Percentiles rank a stretch among this genome's conserved stretches.
These are phyloP conservation scores for Pseudophaeomoniella oleicola DNA, from an alignment of 2,329 filamentous ascomycete species.

Conservation along the genomic window DNA sequence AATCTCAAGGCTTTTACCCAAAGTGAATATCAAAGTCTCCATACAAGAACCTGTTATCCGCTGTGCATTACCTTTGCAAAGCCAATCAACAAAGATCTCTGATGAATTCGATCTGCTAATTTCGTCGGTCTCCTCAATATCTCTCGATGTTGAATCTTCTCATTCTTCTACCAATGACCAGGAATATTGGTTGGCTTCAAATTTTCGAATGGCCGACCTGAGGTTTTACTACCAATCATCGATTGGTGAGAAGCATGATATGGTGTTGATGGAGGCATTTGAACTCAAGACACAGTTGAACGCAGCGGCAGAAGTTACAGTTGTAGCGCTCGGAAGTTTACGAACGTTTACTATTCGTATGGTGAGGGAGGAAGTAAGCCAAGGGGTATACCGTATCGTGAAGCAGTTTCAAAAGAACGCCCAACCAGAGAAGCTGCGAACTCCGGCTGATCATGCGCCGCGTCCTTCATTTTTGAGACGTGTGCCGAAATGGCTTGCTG, in stretches of 20 bases:
- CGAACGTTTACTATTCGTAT: slow-evolving; percentile 83
- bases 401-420: slow-evolving; percentile 62
- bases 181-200: slow-evolving; percentile 74
- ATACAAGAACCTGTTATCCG: slow-evolving; percentile 92
- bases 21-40: slow-evolving; percentile 87
- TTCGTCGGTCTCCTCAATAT: slow-evolving; percentile 85
- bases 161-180: slow-evolving; percentile 72
- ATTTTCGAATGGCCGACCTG: slow-evolving; percentile 71
- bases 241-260: slow-evolving; percentile 65
- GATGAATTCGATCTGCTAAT: slow-evolving; percentile 93
- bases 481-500: slow-evolving; percentile 70
- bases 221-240: slow-evolving; percentile 90
- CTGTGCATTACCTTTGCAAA: slow-evolving; percentile 69
- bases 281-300: slow-evolving; percentile 77
- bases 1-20: slow-evolving; percentile 81
- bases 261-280: slow-evolving; percentile 74
- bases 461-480: slow-evolving; percentile 59
- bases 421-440: slow-evolving; percentile 42
- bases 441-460: slow-evolving; percentile 18
- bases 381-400: slow-evolving; percentile 83
- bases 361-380: slow-evolving; percentile 80
- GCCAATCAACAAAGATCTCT: slow-evolving; percentile 34
- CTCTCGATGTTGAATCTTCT: slow-evolving; percentile 87
- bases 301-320: slow-evolving; percentile 71
- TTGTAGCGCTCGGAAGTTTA: slow-evolving; percentile 63